Base-by-base conservation (phyloP, 2,329 filamentous ascomycete genomes). In the Ilyonectria robusta region DNA sequence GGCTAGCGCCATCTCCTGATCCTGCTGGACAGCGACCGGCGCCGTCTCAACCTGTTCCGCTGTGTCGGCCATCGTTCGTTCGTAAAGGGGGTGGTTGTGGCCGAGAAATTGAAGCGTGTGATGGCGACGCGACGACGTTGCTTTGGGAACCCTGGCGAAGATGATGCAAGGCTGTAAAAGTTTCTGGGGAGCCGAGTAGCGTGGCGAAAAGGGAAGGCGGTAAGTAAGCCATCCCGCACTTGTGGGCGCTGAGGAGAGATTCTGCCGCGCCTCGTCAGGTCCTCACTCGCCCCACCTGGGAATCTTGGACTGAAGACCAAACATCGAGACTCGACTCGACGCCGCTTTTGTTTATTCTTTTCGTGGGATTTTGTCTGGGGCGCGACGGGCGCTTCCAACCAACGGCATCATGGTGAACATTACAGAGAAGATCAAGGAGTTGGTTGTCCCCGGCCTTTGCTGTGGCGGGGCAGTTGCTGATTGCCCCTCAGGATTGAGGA, bases 371-470 rank as follows among this genome's bases (percentile, higher is more conserved):
- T 59, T 64, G 60, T 68, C 48, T 44, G 65, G 64, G 72, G 56
- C 74, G 74, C 67, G 67, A 63, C 62, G 3, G 67, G 65, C 71
- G 72, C 70, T 59, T 75, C 60, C 44, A 77, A 77, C 68, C 69
- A 64, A 68, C 71, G 70, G 62, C 82, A 88, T 84, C 78, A 99
- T 99, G 96, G 96, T 98, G 83, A 98, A 98, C 86, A 99, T 99
- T 74, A 98, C 96, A 73, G 97, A 99, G 62, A 98, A 97, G 89
- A 99, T 99, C 86, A 99, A 99, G 88, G 96, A 98, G 95, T 97
- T 84, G 78, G 91, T 80, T 21, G 33, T 21, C 19, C 35, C 50
- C 8, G 10, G 13, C 7, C 15, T 19, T 37, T 42, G 21, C 17
- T 6, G 56, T 65, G 55, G 67, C 48, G 62, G 59, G 59, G 67